Conservation (phyloP, 1,139 yeast genomes). For the Lodderomyces parapsilosis region DNA sequence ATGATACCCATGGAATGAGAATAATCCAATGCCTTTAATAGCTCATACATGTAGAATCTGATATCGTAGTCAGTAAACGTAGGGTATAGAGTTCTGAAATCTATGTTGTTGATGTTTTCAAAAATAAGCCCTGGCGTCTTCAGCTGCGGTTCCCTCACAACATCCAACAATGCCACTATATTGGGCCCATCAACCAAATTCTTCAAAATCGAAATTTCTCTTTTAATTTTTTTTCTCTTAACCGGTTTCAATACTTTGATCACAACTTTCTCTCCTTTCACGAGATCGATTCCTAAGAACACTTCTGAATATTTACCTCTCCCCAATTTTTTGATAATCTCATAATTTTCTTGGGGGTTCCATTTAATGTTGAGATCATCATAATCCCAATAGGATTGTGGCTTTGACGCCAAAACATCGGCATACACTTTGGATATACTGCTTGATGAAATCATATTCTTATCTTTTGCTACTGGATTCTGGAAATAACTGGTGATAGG, state of each 20-base stretch:
- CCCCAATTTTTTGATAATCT: constrained; percentile 45
- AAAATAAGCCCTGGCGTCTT: constrained; percentile 93
- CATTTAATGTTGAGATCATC: constrained; percentile 45
- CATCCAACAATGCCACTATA: constrained; percentile 75
- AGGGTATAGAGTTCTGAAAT: constrained; percentile 89
- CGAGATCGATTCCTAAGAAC: constrained; percentile 38
- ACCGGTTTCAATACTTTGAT: constrained; percentile 97
- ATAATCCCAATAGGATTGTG: constrained; percentile 49
- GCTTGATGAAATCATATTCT: constrained; percentile 11
- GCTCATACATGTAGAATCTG: constrained; percentile 83
- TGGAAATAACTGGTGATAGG: constrained; percentile 1
- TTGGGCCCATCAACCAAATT: constrained; percentile 88
- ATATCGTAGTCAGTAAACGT: constrained; percentile 81
- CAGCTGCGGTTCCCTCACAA: constrained; percentile 86
- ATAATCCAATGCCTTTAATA: constrained; percentile 86
- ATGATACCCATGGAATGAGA: constrained; percentile 97
- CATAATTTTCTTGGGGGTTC: constrained; percentile 49
- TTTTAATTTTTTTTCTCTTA: constrained; percentile 90
- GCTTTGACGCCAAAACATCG: constrained; percentile 43
- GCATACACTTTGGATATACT: constrained; percentile 45
- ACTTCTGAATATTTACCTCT: constrained; percentile 52
- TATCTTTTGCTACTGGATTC: background rate
- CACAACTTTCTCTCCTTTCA: constrained; percentile 53
- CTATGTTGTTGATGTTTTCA: constrained; percentile 87
- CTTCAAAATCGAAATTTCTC: constrained; percentile 91